These are phyloP conservation scores for Pythium vanterpoolii DNA, from an alignment of 352 stramenopile genomes.

Conservation along the genomic window DNA sequence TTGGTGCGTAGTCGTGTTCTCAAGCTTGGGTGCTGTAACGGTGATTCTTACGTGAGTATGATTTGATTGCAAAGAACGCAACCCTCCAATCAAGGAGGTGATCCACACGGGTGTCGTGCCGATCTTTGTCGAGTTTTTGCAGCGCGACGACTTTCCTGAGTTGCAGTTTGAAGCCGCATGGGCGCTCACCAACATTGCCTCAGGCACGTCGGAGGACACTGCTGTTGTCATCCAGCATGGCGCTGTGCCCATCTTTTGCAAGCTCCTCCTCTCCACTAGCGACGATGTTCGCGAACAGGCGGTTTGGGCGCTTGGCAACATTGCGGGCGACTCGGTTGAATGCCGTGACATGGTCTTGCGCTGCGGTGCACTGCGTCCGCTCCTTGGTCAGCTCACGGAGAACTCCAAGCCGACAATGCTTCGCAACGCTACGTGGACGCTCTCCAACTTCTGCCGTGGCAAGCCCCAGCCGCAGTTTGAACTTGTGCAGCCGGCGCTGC, in stretches of 20 bases:
- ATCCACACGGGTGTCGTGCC: conserved; percentile 97
- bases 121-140: conserved; percentile 96
- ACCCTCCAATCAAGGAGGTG: conserved; percentile 98
- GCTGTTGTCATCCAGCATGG: conserved; percentile 97
- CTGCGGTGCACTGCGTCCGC: conserved; percentile 91
- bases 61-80: too few relatives aligned
- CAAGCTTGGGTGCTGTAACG: too few relatives aligned
- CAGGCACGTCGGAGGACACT: conserved; percentile 97
- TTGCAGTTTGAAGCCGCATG: conserved; percentile 99
- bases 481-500: conserved; percentile 91
- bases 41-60: too few relatives aligned
- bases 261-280: conserved; percentile 94
- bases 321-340: conserved; percentile 96
- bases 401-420: conserved; percentile 97
- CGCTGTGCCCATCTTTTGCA: conserved; percentile 96
- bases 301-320: conserved; percentile 99
- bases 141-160: conserved; percentile 88
- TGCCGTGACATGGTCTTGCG: conserved; percentile 96
- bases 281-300: conserved; percentile 97
- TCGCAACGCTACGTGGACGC: conserved; percentile 98
- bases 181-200: conserved; percentile 99
- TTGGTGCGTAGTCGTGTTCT: conserved; percentile 84
- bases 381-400: conserved; percentile 92
- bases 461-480: conserved; percentile 96
- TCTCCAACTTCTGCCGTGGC: conserved; percentile 98